Evolutionary conservation across 1,139 yeast genomes (phyloP), one percentile per base, ranked within the genome.

Genomic region (Tardiomyces blankii): DNA sequence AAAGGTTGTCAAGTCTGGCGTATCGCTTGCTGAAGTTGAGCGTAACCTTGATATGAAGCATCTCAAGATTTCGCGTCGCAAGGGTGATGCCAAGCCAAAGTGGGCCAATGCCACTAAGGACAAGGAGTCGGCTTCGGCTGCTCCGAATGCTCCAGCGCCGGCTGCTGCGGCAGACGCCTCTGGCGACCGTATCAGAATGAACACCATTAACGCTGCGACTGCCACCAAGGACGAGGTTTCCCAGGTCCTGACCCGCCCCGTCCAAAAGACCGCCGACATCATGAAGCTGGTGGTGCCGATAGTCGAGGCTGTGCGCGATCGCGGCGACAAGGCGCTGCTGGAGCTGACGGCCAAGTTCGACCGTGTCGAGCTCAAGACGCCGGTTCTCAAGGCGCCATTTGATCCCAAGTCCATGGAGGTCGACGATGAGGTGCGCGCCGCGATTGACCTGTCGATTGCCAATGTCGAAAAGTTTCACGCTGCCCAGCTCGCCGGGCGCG

Each of bases 221-320:
- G 64, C 73, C 3, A 56, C 74, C 1, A 55, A 63, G 1, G 67
- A 68, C 19, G 77, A 72, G 38, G 73, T 82, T 12, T 18, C 67
- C 25, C 67, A 70, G 39, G 87, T 91, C 11, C 72, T 89, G 51
- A 74, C 81, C 21, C 81, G 97, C 69, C 97, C 97, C 23, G 88
- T 83, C 44, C 96, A 88, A 66, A 84, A 84, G 59, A 85, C 96
- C 18, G 73, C 89, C 12, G 93, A 87, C 60, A 89, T 89, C 54
- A 86, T 87, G 95, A 81, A 83, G 55, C 74, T 91, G 47, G 97
- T 93, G 28, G 76, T 80, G 40, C 98, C 98, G 41, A 91, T 93
- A 51, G 79, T 91, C 44, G 80, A 83, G 42, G 75, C 78, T 46
- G 96, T 91, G 21, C 79, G 78, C 57, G 61, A 67, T 12, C 75